Evolutionary conservation across 2,329 filamentous ascomycete species (phyloP).

Genomic region (Berkeleyomyces basicola): DNA sequence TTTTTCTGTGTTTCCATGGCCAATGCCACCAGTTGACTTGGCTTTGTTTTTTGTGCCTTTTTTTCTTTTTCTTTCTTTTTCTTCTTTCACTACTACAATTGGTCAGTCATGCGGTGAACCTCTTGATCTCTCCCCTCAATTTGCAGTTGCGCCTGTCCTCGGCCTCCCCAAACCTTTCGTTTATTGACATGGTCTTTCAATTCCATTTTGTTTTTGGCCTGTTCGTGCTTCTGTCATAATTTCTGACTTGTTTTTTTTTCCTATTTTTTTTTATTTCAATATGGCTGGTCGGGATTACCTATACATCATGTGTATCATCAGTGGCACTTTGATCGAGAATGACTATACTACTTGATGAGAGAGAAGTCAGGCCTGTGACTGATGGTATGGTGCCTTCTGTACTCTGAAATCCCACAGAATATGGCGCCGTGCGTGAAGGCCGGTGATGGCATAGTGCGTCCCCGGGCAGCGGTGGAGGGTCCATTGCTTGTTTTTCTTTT

Average conservation of each 20-base stretch:
- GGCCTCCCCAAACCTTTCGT: background rate
- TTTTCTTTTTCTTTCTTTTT: background rate
- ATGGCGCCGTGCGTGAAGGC: background rate
- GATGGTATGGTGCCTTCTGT: too few relatives aligned
- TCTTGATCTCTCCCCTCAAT: background rate
- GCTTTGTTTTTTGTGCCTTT: background rate
- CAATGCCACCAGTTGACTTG: background rate
- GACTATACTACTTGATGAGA: too few relatives aligned
- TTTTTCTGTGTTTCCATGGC: background rate
- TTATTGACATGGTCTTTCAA: background rate
- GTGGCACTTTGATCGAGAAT: too few relatives aligned
- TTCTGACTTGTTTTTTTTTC: slow-evolving; percentile 2
- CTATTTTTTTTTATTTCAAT: slow-evolving; percentile 1
- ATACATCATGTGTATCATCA: too few relatives aligned
- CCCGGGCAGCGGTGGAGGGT: background rate
- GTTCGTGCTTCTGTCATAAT: background rate
- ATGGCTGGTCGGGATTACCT: too few relatives aligned
- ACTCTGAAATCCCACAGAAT: background rate
- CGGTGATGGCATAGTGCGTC: background rate
- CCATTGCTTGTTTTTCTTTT: slow-evolving; percentile 1
- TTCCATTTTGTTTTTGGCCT: background rate
- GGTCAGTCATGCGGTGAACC: background rate
- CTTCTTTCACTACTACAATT: background rate
- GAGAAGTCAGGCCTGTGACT: too few relatives aligned
- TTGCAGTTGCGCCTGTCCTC: background rate